Evolutionary conservation across 2,329 filamentous ascomycete species (phyloP).

Genomic region (Verticillium tricorpus): DNA sequence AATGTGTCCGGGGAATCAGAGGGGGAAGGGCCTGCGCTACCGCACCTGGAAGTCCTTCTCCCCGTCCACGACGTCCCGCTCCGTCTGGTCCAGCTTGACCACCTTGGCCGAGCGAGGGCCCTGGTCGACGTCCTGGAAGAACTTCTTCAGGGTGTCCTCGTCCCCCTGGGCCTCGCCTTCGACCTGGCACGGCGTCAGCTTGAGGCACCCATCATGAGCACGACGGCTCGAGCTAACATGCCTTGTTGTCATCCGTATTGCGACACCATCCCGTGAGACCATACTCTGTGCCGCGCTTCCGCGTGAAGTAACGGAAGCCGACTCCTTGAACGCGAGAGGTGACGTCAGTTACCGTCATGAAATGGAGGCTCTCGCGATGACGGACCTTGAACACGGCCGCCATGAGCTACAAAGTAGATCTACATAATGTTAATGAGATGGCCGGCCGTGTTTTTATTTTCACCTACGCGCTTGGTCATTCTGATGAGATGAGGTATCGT

Average conservation of each 20-base stretch:
- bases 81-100: slow-evolving; percentile 65
- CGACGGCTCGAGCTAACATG: slow-evolving; percentile 15
- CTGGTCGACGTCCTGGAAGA: slow-evolving; percentile 69
- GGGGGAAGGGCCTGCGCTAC: background rate
- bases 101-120: slow-evolving; percentile 73
- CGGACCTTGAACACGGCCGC: slow-evolving; percentile 58
- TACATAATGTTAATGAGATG: slow-evolving; percentile 18
- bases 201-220: slow-evolving; percentile 2
- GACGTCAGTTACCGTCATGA: slow-evolving; percentile 19
- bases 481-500: background rate
- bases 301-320: slow-evolving; percentile 54
- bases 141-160: slow-evolving; percentile 57
- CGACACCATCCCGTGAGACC: slow-evolving; percentile 58
- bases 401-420: slow-evolving; percentile 62
- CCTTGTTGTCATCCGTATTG: slow-evolving; percentile 54
- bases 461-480: slow-evolving; percentile 31
- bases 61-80: slow-evolving; percentile 59
- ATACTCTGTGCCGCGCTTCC: slow-evolving; percentile 43
- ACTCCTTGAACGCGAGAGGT: slow-evolving; percentile 36
- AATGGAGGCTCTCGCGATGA: background rate
- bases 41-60: slow-evolving; percentile 64
- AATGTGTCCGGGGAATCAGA: background rate
- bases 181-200: slow-evolving; percentile 52
- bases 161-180: slow-evolving; percentile 84
- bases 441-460: too few relatives aligned